phyloP scores from a whole-genome alignment of 228 moss, liverwort and hornwort genomes.

The Sphagnum fallax region DNA sequence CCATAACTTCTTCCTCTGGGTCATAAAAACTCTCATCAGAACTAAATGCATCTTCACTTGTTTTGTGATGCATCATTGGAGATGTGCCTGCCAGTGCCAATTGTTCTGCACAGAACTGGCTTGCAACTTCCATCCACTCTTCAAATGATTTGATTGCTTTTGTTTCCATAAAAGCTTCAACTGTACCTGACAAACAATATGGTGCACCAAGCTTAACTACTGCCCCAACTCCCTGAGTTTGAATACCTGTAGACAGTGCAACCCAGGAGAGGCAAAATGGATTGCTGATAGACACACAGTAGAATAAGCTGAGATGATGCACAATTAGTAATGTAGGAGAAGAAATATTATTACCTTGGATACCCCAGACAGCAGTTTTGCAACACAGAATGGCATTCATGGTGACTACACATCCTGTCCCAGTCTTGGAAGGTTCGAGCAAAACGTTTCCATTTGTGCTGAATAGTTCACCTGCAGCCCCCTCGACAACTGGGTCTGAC shows the following conservation, averaged over 20 bases:
- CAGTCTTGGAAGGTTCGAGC: constrained; percentile 20
- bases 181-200: constrained; percentile 18
- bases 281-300: no score
- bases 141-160: constrained; percentile 44
- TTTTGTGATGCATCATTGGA: constrained; percentile 2
- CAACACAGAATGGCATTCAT: constrained; percentile 35
- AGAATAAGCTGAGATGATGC: no score
- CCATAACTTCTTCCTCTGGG: constrained; percentile 4
- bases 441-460: constrained; percentile 28
- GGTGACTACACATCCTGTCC: constrained; percentile 26
- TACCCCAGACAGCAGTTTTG: constrained; percentile 41
- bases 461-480: constrained; percentile 21
- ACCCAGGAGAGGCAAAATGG: no score
- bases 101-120: constrained; percentile 34
- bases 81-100: constrained; percentile 26
- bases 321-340: no score
- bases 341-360: constrained; percentile 21
- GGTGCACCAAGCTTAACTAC: background rate
- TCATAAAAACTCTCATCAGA: background rate
- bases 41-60: constrained; percentile 4
- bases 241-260: no score
- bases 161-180: constrained; percentile 46
- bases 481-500: constrained; percentile 44
- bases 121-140: constrained; percentile 45
- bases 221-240: no score